phyloP scores from a whole-genome alignment of 2,329 filamentous ascomycete species.

The Aspergillus fijiensis region DNA sequence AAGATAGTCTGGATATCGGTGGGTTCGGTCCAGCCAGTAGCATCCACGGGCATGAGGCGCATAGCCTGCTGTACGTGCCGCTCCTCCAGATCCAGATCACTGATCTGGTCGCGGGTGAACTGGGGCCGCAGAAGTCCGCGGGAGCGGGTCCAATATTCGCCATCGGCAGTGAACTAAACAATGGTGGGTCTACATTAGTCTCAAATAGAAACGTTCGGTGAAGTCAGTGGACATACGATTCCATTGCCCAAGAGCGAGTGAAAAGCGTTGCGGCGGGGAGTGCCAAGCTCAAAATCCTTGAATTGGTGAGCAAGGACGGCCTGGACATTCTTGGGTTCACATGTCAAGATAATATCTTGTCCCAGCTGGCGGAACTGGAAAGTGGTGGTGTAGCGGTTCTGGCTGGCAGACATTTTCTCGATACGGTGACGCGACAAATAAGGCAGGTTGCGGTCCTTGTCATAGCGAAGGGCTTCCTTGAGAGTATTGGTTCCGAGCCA shows the following conservation, averaged over 20 bases:
- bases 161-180: slow-evolving; percentile 64
- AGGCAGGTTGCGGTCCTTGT: slow-evolving; percentile 27
- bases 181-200: slow-evolving; percentile 7
- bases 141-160: slow-evolving; percentile 72
- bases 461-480: slow-evolving; percentile 23
- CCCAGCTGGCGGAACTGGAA: slow-evolving; percentile 26
- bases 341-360: slow-evolving; percentile 28
- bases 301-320: slow-evolving; percentile 83
- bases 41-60: slow-evolving; percentile 59
- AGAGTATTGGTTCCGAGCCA: slow-evolving; percentile 27
- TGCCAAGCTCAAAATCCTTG: slow-evolving; percentile 76
- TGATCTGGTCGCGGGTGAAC: slow-evolving; percentile 81
- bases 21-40: slow-evolving; percentile 48
- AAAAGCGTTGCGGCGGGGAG: slow-evolving; percentile 65
- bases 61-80: slow-evolving; percentile 73
- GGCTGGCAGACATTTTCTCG: slow-evolving; percentile 20
- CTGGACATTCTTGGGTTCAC: slow-evolving; percentile 67
- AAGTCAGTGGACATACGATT: slow-evolving; percentile 40
- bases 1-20: slow-evolving; percentile 75
- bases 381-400: slow-evolving; percentile 28
- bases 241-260: slow-evolving; percentile 41
- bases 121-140: slow-evolving; percentile 82
- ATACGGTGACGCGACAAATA: slow-evolving; percentile 21
- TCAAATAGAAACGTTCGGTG: not conserved
- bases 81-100: slow-evolving; percentile 79